A percentile compares a stretch with the other conserved stretches of the same genome.
These are phyloP conservation scores for Glonium stellatum DNA, from an alignment of 495 filamentous ascomycete species.

Conservation along the genomic window DNA sequence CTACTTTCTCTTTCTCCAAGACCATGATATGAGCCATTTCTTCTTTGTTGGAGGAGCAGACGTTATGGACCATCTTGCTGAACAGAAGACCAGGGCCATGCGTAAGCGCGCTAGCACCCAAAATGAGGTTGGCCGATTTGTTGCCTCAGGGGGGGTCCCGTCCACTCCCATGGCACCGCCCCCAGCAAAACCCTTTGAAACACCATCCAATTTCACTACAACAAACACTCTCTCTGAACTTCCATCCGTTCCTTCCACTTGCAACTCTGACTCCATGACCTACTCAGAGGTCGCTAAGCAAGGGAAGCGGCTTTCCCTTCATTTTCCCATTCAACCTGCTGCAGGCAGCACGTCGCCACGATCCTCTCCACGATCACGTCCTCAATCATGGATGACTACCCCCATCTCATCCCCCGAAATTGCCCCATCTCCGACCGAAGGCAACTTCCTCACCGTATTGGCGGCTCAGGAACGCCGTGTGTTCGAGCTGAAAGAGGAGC, in stretches of 20 bases:
- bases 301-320: slow-evolving; percentile 71
- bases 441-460: slow-evolving; percentile 75
- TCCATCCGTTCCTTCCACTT: not conserved
- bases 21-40: slow-evolving; percentile 12
- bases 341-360: slow-evolving; percentile 26
- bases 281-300: slow-evolving; percentile 44
- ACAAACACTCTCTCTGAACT: slow-evolving; percentile 12
- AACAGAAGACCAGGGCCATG: slow-evolving; percentile 3
- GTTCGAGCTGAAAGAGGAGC: slow-evolving; percentile 83
- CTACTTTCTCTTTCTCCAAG: slow-evolving; percentile 11
- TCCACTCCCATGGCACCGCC: slow-evolving; percentile 4
- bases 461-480: slow-evolving; percentile 91
- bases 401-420: slow-evolving; percentile 45
- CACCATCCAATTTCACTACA: slow-evolving; percentile 5
- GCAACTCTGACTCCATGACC: slow-evolving; percentile 25
- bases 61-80: slow-evolving; percentile 9
- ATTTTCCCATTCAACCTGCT: slow-evolving; percentile 57
- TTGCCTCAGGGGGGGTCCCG: slow-evolving; percentile 22
- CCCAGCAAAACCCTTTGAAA: not conserved
- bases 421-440: slow-evolving; percentile 53
- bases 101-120: slow-evolving; percentile 24
- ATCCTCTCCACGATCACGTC: slow-evolving; percentile 22
- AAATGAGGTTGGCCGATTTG: slow-evolving; percentile 11
- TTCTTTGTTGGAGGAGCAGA: slow-evolving; percentile 13
- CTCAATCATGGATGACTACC: slow-evolving; percentile 22